Conservation (phyloP, 1,284 basidiomycete genomes). For the Naganishia albida region DNA sequence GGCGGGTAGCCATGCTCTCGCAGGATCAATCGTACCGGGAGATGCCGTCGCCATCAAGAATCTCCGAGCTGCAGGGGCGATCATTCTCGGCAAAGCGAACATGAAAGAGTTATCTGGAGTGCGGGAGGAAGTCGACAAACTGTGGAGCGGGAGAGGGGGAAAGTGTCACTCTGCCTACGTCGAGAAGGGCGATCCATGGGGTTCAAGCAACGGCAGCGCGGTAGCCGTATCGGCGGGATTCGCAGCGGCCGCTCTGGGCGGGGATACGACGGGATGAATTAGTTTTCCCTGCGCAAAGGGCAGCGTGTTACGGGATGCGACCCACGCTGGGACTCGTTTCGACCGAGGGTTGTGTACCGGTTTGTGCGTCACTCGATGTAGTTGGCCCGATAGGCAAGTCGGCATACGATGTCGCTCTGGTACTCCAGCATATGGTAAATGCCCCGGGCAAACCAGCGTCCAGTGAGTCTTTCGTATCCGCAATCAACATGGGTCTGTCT, state of each 20-base stretch:
- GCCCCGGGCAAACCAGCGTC: not conserved
- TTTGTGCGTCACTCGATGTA: slow-evolving; percentile 7
- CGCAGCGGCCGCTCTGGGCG: slow-evolving; percentile 37
- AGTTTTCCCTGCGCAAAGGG: slow-evolving; percentile 37
- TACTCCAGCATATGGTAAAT: slow-evolving; percentile 7
- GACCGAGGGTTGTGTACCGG: slow-evolving; percentile 11
- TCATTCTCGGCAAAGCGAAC: slow-evolving; percentile 46
- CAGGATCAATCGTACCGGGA: slow-evolving; percentile 13
- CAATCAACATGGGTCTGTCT: no score
- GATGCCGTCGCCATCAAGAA: slow-evolving; percentile 27
- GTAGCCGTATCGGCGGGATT: slow-evolving; percentile 40
- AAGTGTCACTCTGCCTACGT: slow-evolving; percentile 42
- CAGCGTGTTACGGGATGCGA: slow-evolving; percentile 39
- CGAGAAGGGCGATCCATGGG: slow-evolving; percentile 34
- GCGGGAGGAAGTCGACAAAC: slow-evolving; percentile 27
- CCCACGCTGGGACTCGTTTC: slow-evolving; percentile 39
- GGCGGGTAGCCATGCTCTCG: slow-evolving; percentile 21
- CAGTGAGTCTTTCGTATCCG: slow-evolving; percentile 1
- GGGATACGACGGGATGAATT: slow-evolving; percentile 40
- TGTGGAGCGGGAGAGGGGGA: slow-evolving; percentile 40
- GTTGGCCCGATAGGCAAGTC: slow-evolving; percentile 24
- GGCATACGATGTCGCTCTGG: slow-evolving; percentile 28
- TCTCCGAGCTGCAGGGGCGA: slow-evolving; percentile 38
- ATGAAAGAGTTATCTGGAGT: slow-evolving; percentile 39
- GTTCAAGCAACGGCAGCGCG: slow-evolving; percentile 40